Evolutionary conservation across 2,329 filamentous ascomycete species (phyloP), one percentile per base, ranked within the genome.

Genomic region (Fonsecaea nubica): DNA sequence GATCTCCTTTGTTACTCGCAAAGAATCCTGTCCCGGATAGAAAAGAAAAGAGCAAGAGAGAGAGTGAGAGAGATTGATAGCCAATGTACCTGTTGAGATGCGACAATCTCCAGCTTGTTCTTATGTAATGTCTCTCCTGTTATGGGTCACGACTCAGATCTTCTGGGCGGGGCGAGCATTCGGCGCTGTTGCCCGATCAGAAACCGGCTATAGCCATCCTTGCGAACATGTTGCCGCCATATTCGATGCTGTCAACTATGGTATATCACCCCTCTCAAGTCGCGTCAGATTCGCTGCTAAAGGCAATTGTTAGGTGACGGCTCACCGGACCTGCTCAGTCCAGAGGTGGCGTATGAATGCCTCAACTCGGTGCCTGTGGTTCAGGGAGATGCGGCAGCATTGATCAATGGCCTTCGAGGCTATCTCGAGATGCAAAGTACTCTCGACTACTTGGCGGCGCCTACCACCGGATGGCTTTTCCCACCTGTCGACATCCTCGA

Each of bases 381-480:
- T 18, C 30, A 58, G 30, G 25, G 59, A 42, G 25, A 57, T 32
- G 61, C 61, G 25, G 32, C 45, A 18, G 30, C 25, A 18, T 21
- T 58, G n/a, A 13, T 63, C 13, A 36, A 30, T 10, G 42, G 61
- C 15, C 32, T 63, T 18, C 38, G 32, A 21, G 77, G 79, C 4
- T 83, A 81, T 55, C 74, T 80, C 1, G 76, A 82, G 60, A 84
- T 81, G 76, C 82, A 85, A 70, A 82, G 80, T 45, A 82, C 81
- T 3, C 72, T 81, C 6, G 77, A 80, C 15, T 82, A 79, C 72
- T 76, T 84, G 38, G 83, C 83, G 65, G 75, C 83, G 58, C 85
- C 85, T 2, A 85, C 85, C 0, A 64, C 77, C 15, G 77, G 77
- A 12, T 87, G 87, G 74, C 76, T 77, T 64, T 80, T 84, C 54